Evolutionary conservation across 2,329 filamentous ascomycete genomes (phyloP).

Genomic region (Colletotrichum sublineola): DNA sequence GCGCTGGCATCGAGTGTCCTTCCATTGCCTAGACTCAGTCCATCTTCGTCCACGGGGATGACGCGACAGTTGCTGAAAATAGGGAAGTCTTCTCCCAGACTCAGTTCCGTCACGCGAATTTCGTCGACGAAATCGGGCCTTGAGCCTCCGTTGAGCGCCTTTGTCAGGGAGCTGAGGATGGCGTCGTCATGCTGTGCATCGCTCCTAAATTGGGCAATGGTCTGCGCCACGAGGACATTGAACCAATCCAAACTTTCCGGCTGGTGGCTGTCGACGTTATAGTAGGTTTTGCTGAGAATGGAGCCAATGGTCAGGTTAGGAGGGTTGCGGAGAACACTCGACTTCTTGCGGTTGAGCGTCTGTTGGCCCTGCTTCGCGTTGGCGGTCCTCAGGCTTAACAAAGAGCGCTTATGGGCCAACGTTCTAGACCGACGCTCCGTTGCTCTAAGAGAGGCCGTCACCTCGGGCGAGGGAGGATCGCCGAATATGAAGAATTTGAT

Average conservation of each 20-base stretch:
- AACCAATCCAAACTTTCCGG: slow-evolving; percentile 99
- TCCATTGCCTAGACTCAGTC: slow-evolving; percentile 66
- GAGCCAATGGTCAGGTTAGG: slow-evolving; percentile 89
- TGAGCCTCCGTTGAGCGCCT: slow-evolving; percentile 86
- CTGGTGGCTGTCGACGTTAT: slow-evolving; percentile 95
- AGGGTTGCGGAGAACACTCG: slow-evolving; percentile 78
- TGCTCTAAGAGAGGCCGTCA: slow-evolving; percentile 80
- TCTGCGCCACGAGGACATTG: slow-evolving; percentile 96
- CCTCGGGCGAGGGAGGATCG: slow-evolving; percentile 87
- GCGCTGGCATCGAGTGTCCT: slow-evolving; percentile 66
- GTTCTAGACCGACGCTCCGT: slow-evolving; percentile 80
- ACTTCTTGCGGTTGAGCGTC: slow-evolving; percentile 73
- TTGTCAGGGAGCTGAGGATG: slow-evolving; percentile 86
- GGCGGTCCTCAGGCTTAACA: slow-evolving; percentile 71
- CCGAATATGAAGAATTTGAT: slow-evolving; percentile 99
- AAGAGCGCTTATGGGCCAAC: slow-evolving; percentile 80
- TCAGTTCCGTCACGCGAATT: slow-evolving; percentile 94
- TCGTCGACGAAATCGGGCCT: slow-evolving; percentile 94
- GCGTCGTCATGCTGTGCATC: slow-evolving; percentile 94
- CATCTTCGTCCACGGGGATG: slow-evolving; percentile 89
- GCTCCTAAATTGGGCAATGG: slow-evolving; percentile 92
- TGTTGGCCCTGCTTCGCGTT: slow-evolving; percentile 56
- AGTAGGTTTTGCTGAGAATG: slow-evolving; percentile 96
- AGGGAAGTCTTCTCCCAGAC: slow-evolving; percentile 94
- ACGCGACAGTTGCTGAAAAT: slow-evolving; percentile 99